Evolutionary conservation across 495 filamentous ascomycete species (phyloP).

Genomic region (Hyaloscypha variabilis): DNA sequence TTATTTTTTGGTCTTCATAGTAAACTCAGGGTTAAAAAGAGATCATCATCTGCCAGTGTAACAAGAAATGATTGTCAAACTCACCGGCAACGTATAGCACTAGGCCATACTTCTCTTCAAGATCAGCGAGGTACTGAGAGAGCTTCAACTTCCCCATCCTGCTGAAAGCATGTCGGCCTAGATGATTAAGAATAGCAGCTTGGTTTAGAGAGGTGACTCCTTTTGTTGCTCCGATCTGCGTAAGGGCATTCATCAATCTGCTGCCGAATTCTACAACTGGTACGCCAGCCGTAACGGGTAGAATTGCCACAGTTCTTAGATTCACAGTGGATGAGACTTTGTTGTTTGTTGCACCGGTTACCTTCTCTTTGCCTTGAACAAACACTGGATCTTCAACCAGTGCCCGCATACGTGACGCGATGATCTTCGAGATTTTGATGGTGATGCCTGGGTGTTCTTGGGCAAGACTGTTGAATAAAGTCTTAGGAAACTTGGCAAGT

Average conservation of each 20-base stretch:
- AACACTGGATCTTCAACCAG: constrained; percentile 79
- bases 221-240: constrained; percentile 84
- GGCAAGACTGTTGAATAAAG: constrained; percentile 94
- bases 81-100: constrained; percentile 92
- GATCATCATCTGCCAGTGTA: constrained; percentile 21
- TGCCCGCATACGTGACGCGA: constrained; percentile 91
- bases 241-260: constrained; percentile 82
- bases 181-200: constrained; percentile 88
- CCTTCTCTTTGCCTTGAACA: constrained; percentile 57
- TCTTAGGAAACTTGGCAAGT: constrained; percentile 92
- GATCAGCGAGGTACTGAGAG: constrained; percentile 92
- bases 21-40: constrained; percentile 34
- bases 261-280: constrained; percentile 95
- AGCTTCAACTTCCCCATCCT: constrained; percentile 96
- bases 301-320: constrained; percentile 86
- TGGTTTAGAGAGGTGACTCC: constrained; percentile 94
- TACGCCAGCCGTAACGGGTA: constrained; percentile 89
- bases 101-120: constrained; percentile 96
- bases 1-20: constrained; percentile 49
- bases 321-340: constrained; percentile 87
- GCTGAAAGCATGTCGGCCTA: constrained; percentile 94
- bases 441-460: constrained; percentile 97
- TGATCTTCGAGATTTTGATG: constrained; percentile 98
- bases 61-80: constrained; percentile 27
- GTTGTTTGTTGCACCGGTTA: constrained; percentile 56